phyloP scores from a whole-genome alignment of 192 early-diverging fungal species.

The Umbelopsis isabellina region DNA sequence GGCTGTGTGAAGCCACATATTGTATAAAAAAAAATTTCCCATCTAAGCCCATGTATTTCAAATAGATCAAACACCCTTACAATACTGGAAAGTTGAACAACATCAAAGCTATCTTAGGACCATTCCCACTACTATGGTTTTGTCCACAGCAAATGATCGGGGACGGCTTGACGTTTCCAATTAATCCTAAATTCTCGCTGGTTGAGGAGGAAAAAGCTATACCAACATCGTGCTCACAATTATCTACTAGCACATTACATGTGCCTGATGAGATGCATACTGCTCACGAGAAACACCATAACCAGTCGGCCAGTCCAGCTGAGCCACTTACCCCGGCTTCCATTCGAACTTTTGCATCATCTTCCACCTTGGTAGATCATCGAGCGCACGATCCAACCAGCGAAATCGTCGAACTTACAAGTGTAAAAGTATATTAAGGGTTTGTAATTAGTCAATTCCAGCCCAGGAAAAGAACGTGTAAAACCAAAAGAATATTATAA shows the following conservation, averaged over 20 bases:
- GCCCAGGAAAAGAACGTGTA: no score
- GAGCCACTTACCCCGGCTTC: conserved; percentile 6
- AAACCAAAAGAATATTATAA: no score
- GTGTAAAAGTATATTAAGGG: neutral
- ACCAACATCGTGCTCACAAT: neutral
- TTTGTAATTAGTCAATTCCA: neutral
- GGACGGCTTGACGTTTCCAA: conserved; percentile 68
- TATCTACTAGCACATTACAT: conserved; percentile 5
- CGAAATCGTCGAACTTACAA: neutral
- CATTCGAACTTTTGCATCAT: conserved; percentile 18
- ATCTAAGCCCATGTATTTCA: neutral
- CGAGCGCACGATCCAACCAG: neutral
- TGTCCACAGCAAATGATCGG: conserved; percentile 67
- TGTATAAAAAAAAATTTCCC: neutral
- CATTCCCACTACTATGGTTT: conserved; percentile 71
- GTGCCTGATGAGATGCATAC: neutral
- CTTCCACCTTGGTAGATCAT: conserved; percentile 13
- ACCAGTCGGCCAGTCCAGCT: neutral
- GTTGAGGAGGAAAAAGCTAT: conserved; percentile 6
- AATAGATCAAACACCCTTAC: conserved; percentile 74
- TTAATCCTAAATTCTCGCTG: conserved; percentile 39
- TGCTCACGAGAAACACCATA: neutral
- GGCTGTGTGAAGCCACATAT: no score
- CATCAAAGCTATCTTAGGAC: conserved; percentile 74
- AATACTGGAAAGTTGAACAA: conserved; percentile 80